These are phyloP conservation scores for Globisporangium carolinianum DNA, from an alignment of 352 stramenopile species.

Conservation along the genomic window DNA sequence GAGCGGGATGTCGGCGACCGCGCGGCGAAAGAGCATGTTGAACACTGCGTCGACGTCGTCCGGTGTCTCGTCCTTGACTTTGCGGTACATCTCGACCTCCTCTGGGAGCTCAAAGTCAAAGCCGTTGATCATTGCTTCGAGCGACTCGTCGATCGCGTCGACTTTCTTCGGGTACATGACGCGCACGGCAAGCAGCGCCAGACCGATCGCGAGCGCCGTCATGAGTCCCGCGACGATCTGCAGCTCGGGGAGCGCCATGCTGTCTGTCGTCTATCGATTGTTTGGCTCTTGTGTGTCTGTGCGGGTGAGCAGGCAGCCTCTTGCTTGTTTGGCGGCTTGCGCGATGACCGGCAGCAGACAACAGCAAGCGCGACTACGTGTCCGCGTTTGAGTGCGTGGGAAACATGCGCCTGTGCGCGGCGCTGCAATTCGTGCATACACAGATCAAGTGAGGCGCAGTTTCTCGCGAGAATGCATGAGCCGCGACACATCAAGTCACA, in stretches of 20 bases:
- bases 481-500: too few species aligned
- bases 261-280: not conserved
- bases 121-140: conserved; percentile 86
- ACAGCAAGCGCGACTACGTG: conserved; percentile 2
- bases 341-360: not conserved
- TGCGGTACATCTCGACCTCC: conserved; percentile 73
- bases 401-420: not conserved
- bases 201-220: conserved; percentile 44
- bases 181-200: conserved; percentile 57
- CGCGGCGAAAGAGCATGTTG: conserved; percentile 77
- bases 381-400: conserved; percentile 5
- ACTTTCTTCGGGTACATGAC: conserved; percentile 69
- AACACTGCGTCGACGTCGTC: conserved; percentile 66
- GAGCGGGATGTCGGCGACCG: conserved; percentile 75
- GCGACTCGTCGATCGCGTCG: conserved; percentile 63
- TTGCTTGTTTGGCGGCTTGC: not conserved
- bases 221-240: conserved; percentile 64
- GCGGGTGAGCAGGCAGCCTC: not conserved
- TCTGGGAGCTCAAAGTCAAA: conserved; percentile 83
- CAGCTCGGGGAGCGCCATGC: conserved; percentile 54
- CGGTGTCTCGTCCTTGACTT: conserved; percentile 56
- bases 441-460: not conserved
- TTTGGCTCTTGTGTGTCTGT: not conserved
- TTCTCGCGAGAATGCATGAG: too few species aligned
- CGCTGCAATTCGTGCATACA: not conserved